phyloP scores from a whole-genome alignment of 345 rosid species.

The Populus alba region DNA sequence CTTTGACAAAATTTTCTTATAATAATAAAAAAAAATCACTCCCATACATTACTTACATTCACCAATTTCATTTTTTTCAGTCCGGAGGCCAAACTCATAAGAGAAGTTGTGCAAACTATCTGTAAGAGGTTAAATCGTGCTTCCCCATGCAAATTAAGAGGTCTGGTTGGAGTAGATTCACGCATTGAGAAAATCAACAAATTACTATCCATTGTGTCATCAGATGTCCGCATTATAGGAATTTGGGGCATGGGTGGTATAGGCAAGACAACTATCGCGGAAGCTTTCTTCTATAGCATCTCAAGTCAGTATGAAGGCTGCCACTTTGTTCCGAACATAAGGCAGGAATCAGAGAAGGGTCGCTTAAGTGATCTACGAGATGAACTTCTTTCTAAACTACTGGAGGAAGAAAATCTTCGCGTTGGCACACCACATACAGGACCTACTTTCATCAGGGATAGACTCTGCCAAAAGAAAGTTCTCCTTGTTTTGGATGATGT shows the following conservation, averaged over 20 bases:
- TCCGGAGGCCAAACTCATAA: constrained; percentile 1
- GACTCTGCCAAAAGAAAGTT: not conserved
- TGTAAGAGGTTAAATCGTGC: not conserved
- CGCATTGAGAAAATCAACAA: not conserved
- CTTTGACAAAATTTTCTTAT: too few relatives aligned
- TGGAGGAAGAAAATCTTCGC: not conserved
- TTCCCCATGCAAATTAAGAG: not conserved
- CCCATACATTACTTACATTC: too few relatives aligned
- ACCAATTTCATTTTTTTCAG: not conserved
- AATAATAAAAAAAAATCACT: too few relatives aligned
- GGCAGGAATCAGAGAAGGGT: not conserved
- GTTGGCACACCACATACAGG: too few relatives aligned
- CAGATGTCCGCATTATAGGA: not conserved
- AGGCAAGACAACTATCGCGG: constrained; percentile 8
- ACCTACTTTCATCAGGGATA: not conserved
- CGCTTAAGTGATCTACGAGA: not conserved
- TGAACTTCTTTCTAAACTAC: not conserved
- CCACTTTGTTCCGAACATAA: not conserved
- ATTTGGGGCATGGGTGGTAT: constrained; percentile 5
- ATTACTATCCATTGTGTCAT: not conserved
- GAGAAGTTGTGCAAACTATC: not conserved
- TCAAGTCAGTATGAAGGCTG: not conserved
- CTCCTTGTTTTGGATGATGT: constrained; percentile 11
- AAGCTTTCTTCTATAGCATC: not conserved
- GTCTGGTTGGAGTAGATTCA: constrained; percentile 6